Base-by-base conservation (phyloP, 139 green algal genomes). In the Trebouxia sp. region DNA sequence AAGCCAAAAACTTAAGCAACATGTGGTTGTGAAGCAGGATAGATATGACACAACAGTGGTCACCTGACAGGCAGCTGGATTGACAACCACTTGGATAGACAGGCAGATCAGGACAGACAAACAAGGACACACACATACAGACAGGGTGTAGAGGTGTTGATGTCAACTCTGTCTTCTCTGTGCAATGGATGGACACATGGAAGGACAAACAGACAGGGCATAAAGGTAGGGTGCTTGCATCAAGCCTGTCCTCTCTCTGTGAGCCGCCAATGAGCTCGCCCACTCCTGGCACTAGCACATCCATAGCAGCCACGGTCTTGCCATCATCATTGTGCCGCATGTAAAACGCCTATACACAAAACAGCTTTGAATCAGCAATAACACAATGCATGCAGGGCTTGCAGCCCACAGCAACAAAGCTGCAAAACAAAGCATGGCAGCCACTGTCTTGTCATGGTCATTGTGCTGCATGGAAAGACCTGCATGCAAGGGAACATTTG, bases 401-500 rank as follows among this genome's bases (percentile, higher is more conserved):
- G n/a, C n/a, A n/a, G n/a, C n/a, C n/a, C n/a, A n/a, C n/a, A n/a
- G n/a, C n/a, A n/a, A n/a, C n/a, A n/a, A n/a, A n/a, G n/a, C n/a
- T n/a, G n/a, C n/a, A n/a, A n/a, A n/a, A n/a, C n/a, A n/a, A n/a
- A n/a, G n/a, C 93, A 99, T 99, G 62, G 97, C 97, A 15, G 96
- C 96, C 38, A 99, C 97, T 0, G 97, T 99, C 88, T 96, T 97
- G 82, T 87, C 88, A 83, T 99, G 96, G 37, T 96, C 91, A 86
- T 99, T 99, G 39, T 96, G 87, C 65, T 93, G 90, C 96, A 99
- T 99, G 92, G 98, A 99, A 88, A 99, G 98, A 96, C 94, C 66
- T 76, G 66, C 39, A 76, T n/a, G 65, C 81, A 88, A 86, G 51
- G 20, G 24, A 35, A 35, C 5, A 30, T 24, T 30, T 65, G 53